Evolutionary conservation across 441 rosid genomes (phyloP).

Genomic region (Croton laevigatus): DNA sequence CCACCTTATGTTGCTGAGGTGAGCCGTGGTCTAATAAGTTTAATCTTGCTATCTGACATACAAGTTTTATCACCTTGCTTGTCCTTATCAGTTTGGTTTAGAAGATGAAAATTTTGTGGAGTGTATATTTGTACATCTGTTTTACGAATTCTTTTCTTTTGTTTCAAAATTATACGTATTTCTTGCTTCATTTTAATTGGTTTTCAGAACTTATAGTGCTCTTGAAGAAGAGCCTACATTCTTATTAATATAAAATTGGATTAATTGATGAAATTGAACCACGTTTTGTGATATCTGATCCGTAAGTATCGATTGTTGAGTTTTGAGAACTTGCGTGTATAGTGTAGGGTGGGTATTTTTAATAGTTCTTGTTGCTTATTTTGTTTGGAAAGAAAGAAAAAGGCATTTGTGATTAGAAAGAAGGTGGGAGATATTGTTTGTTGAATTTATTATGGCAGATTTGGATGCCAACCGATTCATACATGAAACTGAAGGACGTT

Average conservation of each 20-base stretch:
- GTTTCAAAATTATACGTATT: neutral
- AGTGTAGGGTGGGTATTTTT: too few relatives aligned
- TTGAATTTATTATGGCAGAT: neutral
- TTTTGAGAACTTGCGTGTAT: too few relatives aligned
- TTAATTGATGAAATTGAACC: neutral
- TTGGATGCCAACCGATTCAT: neutral
- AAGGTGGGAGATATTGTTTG: too few relatives aligned
- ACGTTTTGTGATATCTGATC: neutral
- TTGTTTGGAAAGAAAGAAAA: too few relatives aligned
- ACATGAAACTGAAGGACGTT: constrained; percentile 7
- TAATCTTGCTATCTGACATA: neutral
- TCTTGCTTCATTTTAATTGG: neutral
- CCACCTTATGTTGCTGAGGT: neutral
- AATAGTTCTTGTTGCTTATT: too few relatives aligned
- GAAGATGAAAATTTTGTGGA: constrained; percentile 12
- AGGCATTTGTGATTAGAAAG: too few relatives aligned
- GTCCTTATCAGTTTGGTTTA: constrained; percentile 17
- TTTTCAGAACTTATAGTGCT: neutral
- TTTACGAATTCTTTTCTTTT: neutral
- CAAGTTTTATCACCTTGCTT: constrained; percentile 15
- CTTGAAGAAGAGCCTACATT: neutral
- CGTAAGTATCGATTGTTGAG: too few relatives aligned
- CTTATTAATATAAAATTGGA: neutral
- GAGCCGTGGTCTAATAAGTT: neutral
- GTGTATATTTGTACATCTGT: constrained; percentile 36